Conservation (phyloP, 495 filamentous ascomycete species). For the Neurospora sp. region DNA sequence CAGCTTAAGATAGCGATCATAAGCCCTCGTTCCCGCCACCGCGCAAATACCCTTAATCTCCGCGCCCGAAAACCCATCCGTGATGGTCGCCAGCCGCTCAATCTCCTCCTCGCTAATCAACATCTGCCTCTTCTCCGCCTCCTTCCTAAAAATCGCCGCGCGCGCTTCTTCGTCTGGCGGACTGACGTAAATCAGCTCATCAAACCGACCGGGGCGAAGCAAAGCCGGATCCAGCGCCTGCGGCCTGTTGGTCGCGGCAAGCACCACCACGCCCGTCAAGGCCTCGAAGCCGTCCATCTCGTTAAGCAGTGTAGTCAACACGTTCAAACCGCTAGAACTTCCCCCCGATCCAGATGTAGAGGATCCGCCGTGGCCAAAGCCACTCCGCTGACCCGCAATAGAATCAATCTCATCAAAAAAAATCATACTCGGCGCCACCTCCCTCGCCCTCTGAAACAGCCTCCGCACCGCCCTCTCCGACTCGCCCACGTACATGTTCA, state of each 20-base stretch:
- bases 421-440: slow-evolving; percentile 83
- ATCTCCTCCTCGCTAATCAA: slow-evolving; percentile 53
- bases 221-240: slow-evolving; percentile 80
- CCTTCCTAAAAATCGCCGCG: slow-evolving; percentile 58
- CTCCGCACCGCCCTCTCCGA: slow-evolving; percentile 83
- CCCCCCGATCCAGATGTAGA: slow-evolving; percentile 25
- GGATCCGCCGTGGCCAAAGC: slow-evolving; percentile 14
- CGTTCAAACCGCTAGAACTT: slow-evolving; percentile 54
- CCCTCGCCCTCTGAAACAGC: slow-evolving; percentile 77
- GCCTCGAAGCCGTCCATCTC: slow-evolving; percentile 95
- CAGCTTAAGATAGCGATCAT: slow-evolving; percentile 19
- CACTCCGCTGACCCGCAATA: slow-evolving; percentile 72
- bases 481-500: slow-evolving; percentile 97
- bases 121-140: slow-evolving; percentile 50
- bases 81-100: slow-evolving; percentile 52
- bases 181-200: slow-evolving; percentile 82
- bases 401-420: slow-evolving; percentile 99
- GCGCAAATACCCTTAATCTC: slow-evolving; percentile 75
- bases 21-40: slow-evolving; percentile 34
- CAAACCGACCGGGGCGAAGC: slow-evolving; percentile 79
- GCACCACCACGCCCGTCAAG: slow-evolving; percentile 70
- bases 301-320: slow-evolving; percentile 82
- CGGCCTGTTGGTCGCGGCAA: slow-evolving; percentile 93
- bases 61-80: slow-evolving; percentile 78
- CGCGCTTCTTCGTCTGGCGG: slow-evolving; percentile 69